A percentile compares a stretch with the other conserved stretches of the same genome.
phyloP scores from a whole-genome alignment of 2,329 filamentous ascomycete species.

The Aspergillus sp. region DNA sequence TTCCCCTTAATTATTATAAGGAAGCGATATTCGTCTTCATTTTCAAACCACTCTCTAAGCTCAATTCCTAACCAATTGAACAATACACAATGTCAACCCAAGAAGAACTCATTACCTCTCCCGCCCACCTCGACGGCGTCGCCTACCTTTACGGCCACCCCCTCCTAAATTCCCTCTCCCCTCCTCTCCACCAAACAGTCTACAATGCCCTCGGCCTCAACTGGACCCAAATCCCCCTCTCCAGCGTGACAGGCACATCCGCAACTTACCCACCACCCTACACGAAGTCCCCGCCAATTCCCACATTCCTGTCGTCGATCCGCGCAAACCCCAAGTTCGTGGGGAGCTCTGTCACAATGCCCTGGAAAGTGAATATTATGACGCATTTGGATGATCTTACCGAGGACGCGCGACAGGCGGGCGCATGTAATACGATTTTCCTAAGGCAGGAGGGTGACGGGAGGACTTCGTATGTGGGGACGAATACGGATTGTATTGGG shows the following conservation, averaged over 20 bases:
- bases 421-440: conserved; percentile 76
- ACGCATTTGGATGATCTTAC: conserved; percentile 66
- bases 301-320: conserved; percentile 29
- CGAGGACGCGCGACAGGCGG: conserved; percentile 63
- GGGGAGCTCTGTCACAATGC: conserved; percentile 74
- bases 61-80: neutral
- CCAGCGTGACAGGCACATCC: conserved; percentile 24
- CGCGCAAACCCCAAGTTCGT: conserved; percentile 35
- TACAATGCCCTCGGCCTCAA: conserved; percentile 46
- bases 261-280: conserved; percentile 28
- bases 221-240: conserved; percentile 47
- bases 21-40: neutral
- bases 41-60: neutral
- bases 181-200: conserved; percentile 49
- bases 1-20: neutral
- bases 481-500: conserved; percentile 75
- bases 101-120: conserved; percentile 27
- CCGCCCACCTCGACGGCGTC: conserved; percentile 39
- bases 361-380: conserved; percentile 72
- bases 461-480: conserved; percentile 56
- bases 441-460: conserved; percentile 43
- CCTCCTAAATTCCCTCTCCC: conserved; percentile 52
- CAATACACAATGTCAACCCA: conserved; percentile 15
- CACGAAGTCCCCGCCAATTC: conserved; percentile 29
- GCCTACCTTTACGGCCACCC: conserved; percentile 53